These are phyloP conservation scores for Ogataea paradorogensis DNA, from an alignment of 805 yeast species.

Conservation along the genomic window DNA sequence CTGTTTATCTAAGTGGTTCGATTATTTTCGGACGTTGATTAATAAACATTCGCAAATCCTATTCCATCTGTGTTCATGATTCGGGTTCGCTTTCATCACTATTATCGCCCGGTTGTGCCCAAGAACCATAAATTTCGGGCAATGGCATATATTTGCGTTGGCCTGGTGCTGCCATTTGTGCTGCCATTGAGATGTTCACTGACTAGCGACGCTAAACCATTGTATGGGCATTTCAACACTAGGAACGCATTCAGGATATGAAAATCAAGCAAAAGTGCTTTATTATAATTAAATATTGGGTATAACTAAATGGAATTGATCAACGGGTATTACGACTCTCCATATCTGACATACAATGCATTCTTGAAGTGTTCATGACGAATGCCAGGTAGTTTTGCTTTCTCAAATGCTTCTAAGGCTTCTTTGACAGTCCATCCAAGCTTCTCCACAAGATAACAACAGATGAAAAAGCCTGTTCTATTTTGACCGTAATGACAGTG, in stretches of 20 bases:
- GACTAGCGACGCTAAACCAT: constrained; percentile 14
- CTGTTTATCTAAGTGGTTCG: constrained; percentile 6
- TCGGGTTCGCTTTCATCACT: not conserved
- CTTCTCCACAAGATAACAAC: constrained; percentile 63
- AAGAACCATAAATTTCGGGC: constrained; percentile 25
- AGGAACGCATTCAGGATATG: constrained; percentile 33
- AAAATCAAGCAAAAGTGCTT: not conserved
- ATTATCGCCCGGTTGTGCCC: constrained; percentile 12
- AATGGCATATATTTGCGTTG: constrained; percentile 32
- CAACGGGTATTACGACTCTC: constrained; percentile 20
- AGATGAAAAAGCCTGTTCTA: constrained; percentile 70
- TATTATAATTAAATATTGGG: constrained; percentile 2
- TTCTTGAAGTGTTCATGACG: constrained; percentile 76
- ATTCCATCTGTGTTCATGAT: not conserved
- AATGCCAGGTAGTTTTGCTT: constrained; percentile 66
- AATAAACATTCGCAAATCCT: constrained; percentile 8
- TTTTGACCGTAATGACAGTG: constrained; percentile 85
- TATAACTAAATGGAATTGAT: constrained; percentile 1
- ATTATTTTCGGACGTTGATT: constrained; percentile 6
- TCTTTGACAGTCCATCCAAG: constrained; percentile 58
- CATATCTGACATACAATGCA: constrained; percentile 65
- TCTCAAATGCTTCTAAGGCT: constrained; percentile 57
- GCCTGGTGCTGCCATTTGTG: constrained; percentile 35
- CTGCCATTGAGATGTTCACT: constrained; percentile 32
- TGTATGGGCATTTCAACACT: constrained; percentile 29